These are phyloP conservation scores for Auriscalpium vulgare DNA, from an alignment of 768 basidiomycete species.

Conservation along the genomic window DNA sequence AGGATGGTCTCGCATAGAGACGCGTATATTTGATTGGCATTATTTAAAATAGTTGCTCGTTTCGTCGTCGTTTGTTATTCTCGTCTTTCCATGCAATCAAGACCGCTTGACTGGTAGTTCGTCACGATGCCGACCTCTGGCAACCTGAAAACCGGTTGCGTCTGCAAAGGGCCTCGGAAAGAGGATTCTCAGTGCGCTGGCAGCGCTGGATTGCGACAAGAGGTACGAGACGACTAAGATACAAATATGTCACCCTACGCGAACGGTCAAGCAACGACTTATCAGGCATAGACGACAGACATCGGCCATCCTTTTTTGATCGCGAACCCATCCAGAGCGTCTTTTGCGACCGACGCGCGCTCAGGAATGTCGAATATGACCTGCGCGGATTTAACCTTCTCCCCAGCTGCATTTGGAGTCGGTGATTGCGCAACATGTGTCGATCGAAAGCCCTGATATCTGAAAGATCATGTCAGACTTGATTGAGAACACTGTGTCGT, in stretches of 20 bases:
- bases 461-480: slow-evolving; percentile 26
- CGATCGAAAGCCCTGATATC: slow-evolving; percentile 77
- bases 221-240: slow-evolving; percentile 4
- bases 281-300: slow-evolving; percentile 62
- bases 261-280: not conserved
- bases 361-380: slow-evolving; percentile 71
- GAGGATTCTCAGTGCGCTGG: slow-evolving; percentile 46
- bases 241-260: slow-evolving; percentile 1
- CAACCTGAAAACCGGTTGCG: slow-evolving; percentile 54
- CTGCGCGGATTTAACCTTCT: slow-evolving; percentile 72
- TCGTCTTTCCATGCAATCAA: not conserved
- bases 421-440: slow-evolving; percentile 65
- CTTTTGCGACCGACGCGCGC: slow-evolving; percentile 69
- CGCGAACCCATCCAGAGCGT: slow-evolving; percentile 77
- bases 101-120: not conserved
- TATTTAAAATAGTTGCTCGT: slow-evolving; percentile 50
- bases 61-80: slow-evolving; percentile 59
- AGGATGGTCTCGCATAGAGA: not conserved
- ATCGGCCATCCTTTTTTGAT: slow-evolving; percentile 84
- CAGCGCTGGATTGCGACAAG: slow-evolving; percentile 1
- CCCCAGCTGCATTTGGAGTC: slow-evolving; percentile 54
- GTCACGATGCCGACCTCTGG: slow-evolving; percentile 42
- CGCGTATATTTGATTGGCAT: slow-evolving; percentile 72
- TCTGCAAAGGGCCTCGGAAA: slow-evolving; percentile 51
- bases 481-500: not conserved